Percentiles rank a stretch among this genome's conserved stretches.
Evolutionary conservation across 495 filamentous ascomycete genomes (phyloP).

Genomic region (Melanomma pulvis-pyrius): DNA sequence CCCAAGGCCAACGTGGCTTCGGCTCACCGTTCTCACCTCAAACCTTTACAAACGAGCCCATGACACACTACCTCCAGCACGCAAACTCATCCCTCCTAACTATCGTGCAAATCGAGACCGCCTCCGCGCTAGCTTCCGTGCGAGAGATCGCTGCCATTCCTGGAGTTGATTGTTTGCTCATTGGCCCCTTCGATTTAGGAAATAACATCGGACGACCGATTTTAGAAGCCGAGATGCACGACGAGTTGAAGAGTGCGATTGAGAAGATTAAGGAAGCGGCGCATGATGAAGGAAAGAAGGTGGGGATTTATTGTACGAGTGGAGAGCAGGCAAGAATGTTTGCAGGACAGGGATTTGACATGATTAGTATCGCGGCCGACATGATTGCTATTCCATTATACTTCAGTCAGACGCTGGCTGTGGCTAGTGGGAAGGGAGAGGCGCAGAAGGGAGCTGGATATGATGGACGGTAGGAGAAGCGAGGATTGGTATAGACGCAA

Average conservation of each 20-base stretch:
- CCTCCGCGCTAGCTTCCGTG: slow-evolving; percentile 65
- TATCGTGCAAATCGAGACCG: slow-evolving; percentile 82
- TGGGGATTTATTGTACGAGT: slow-evolving; percentile 74
- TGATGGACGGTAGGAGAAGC: slow-evolving; percentile 30
- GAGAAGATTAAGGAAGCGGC: slow-evolving; percentile 64
- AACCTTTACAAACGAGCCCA: slow-evolving; percentile 54
- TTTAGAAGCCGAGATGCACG: slow-evolving; percentile 60
- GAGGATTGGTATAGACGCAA: neutral
- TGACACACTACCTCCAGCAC: slow-evolving; percentile 70
- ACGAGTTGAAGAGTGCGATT: slow-evolving; percentile 70
- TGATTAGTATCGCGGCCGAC: slow-evolving; percentile 58
- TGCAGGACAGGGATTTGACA: slow-evolving; percentile 72
- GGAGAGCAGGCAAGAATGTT: slow-evolving; percentile 66
- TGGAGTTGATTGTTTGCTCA: slow-evolving; percentile 74
- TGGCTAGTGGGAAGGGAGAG: slow-evolving; percentile 29
- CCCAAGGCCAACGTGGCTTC: slow-evolving; percentile 44
- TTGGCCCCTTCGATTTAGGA: slow-evolving; percentile 78
- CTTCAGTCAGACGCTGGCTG: slow-evolving; percentile 24
- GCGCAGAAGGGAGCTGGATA: slow-evolving; percentile 23
- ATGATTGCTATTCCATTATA: slow-evolving; percentile 31
- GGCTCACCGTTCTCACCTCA: slow-evolving; percentile 57
- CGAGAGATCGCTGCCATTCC: slow-evolving; percentile 71
- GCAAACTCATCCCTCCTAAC: slow-evolving; percentile 72
- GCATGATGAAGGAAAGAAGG: slow-evolving; percentile 67
- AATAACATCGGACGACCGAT: slow-evolving; percentile 77